Conservation (phyloP, 345 rosid genomes). For the Pistacia atlantica region DNA sequence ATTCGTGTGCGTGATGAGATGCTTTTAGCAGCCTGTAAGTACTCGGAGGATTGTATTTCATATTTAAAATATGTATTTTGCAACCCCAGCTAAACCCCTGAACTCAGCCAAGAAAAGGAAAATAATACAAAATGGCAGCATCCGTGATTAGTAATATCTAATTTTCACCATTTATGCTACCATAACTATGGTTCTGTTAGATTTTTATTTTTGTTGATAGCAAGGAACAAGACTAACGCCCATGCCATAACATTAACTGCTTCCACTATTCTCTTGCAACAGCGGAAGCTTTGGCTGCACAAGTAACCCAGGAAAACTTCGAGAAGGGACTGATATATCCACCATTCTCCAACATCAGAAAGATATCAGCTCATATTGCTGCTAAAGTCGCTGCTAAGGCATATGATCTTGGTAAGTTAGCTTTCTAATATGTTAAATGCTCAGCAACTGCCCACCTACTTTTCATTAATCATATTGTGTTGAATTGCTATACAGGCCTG, state of each 20-base stretch:
- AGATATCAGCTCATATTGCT: constrained; percentile 89
- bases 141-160: too few species aligned
- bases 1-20: constrained; percentile 90
- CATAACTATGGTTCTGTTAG: not conserved
- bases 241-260: not conserved
- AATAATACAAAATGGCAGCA: too few species aligned
- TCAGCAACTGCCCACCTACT: not conserved
- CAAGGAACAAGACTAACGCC: not conserved
- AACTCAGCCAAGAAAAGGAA: too few species aligned
- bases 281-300: constrained; percentile 93
- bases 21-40: constrained; percentile 99
- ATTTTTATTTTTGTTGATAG: not conserved
- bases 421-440: not conserved
- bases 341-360: constrained; percentile 83
- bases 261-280: constrained; percentile 22
- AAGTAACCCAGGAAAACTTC: constrained; percentile 66
- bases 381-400: constrained; percentile 89
- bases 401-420: constrained; percentile 82
- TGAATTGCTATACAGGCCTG: constrained; percentile 49
- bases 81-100: too few species aligned
- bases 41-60: not conserved
- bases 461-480: not conserved
- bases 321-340: constrained; percentile 88
- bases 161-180: too few species aligned
- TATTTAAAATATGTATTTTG: not conserved